Base-by-base conservation (phyloP, 2,329 filamentous ascomycete genomes). In the Fusarium udum region DNA sequence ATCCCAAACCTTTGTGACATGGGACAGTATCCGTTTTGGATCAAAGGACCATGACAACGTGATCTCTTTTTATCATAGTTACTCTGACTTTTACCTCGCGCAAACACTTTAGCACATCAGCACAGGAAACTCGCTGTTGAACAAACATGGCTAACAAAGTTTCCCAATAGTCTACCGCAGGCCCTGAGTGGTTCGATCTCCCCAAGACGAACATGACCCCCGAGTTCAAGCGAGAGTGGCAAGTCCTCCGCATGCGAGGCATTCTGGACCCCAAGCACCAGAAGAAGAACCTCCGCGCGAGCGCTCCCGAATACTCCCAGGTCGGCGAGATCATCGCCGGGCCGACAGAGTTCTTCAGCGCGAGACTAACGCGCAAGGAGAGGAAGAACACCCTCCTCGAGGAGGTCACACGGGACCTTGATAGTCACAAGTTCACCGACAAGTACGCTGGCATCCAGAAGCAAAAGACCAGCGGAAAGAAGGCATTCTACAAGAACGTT, bases 251-350 rank as follows among this genome's bases (percentile, higher is more conserved):
- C 74, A 95, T 98, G 92, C 91, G 96, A 81, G 92, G 91, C 63
- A 92, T 97, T 26, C 87, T 98, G 28, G 95, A 98, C 75, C 92
- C 95, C 2, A 95, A 98, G 80, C 93, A 95, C 78, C 97, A 97
- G 86, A 97, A 95, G 81, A 98, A 98, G 82, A 92, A 95, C 58
- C 88, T 90, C 62, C 95, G 92, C 79, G 87, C 89, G 66, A 78
- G 70, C 43, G 76, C 79, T 15, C 96, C 96, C 3, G 91, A 94
- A 69, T 98, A 93, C 80, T 97, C 93, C 26, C 94, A 97, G 78
- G 90, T 97, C 34, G 96, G 95, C 64, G 95, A 93, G 11, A 90
- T 99, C 67, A 89, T 98, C 63, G 92, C 97, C 78, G 95, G 95
- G 3, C 92, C 95, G 4, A 95, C 94, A 2, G 95, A 98, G 79